Evolutionary conservation across 768 basidiomycete genomes (phyloP).

Genomic region (Mycena chlorophos): DNA sequence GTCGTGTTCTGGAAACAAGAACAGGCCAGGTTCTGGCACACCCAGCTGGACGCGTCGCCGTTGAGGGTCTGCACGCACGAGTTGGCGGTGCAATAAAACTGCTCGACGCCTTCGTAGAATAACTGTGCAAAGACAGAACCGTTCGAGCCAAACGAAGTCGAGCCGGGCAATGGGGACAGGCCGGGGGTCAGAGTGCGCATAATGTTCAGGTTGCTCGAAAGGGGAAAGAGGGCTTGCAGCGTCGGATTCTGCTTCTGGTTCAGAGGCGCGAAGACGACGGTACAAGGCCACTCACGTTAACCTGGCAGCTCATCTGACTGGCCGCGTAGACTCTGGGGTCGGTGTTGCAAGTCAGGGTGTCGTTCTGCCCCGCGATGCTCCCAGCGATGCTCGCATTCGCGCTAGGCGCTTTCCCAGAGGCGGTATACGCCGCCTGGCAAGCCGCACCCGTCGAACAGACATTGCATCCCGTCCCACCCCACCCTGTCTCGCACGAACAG

Average conservation of each 20-base stretch:
- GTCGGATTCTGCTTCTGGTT: slow-evolving; percentile 69
- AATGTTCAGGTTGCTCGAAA: slow-evolving; percentile 73
- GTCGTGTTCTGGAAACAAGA: slow-evolving; percentile 65
- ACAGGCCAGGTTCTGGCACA: slow-evolving; percentile 73
- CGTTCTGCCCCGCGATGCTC: slow-evolving; percentile 44
- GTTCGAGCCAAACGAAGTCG: slow-evolving; percentile 55
- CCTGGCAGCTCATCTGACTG: slow-evolving; percentile 82
- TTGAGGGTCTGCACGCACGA: slow-evolving; percentile 64
- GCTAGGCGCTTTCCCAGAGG: slow-evolving; percentile 38
- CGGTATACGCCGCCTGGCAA: slow-evolving; percentile 64
- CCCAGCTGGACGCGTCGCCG: slow-evolving; percentile 55
- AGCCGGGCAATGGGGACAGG: slow-evolving; percentile 66
- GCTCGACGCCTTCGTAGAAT: slow-evolving; percentile 79
- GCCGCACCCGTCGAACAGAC: slow-evolving; percentile 70
- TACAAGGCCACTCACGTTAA: slow-evolving; percentile 58
- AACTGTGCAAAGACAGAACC: slow-evolving; percentile 67
- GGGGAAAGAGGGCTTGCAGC: slow-evolving; percentile 72
- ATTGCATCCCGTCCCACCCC: slow-evolving; percentile 79
- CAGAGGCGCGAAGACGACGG: not conserved
- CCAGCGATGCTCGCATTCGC: slow-evolving; percentile 30
- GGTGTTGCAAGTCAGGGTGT: slow-evolving; percentile 74
- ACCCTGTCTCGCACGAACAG: slow-evolving; percentile 73
- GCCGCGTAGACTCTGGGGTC: slow-evolving; percentile 71
- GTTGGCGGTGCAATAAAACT: slow-evolving; percentile 81
- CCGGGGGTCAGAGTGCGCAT: slow-evolving; percentile 70